A percentile compares a stretch with the other conserved stretches of the same genome.
Evolutionary conservation across 805 yeast species (phyloP).

Genomic region (Lipomyces starkeyi): DNA sequence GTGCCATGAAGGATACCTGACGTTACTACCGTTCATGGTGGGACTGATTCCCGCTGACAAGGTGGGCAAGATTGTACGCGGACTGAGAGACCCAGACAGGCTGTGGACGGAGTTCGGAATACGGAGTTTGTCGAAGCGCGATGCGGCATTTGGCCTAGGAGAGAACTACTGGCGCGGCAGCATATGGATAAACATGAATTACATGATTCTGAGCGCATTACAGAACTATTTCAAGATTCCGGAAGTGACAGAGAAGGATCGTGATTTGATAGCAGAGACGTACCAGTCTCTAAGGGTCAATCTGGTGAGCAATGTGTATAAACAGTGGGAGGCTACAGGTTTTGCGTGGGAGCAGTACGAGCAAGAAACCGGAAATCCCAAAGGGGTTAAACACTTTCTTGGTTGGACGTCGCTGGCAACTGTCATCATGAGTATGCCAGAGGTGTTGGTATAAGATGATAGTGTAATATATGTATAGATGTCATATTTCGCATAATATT

Average conservation of each 20-base stretch:
- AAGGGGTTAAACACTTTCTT: slow-evolving; percentile 85
- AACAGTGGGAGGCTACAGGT: slow-evolving; percentile 77
- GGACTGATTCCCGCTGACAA: slow-evolving; percentile 54
- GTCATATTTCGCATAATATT: not conserved
- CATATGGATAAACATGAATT: slow-evolving; percentile 91
- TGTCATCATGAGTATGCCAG: slow-evolving; percentile 84
- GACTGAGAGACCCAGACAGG: slow-evolving; percentile 70
- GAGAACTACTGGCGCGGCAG: slow-evolving; percentile 98
- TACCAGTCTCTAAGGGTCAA: slow-evolving; percentile 68
- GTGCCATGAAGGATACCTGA: slow-evolving; percentile 88
- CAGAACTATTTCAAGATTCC: slow-evolving; percentile 55
- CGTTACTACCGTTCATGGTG: slow-evolving; percentile 82
- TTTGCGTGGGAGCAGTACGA: slow-evolving; percentile 92
- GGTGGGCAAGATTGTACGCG: slow-evolving; percentile 55
- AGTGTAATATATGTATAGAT: not conserved
- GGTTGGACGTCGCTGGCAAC: slow-evolving; percentile 93
- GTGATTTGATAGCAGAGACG: slow-evolving; percentile 52
- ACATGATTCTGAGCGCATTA: slow-evolving; percentile 74
- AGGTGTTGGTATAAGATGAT: slow-evolving; percentile 39
- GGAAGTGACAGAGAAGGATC: slow-evolving; percentile 46
- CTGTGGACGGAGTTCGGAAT: slow-evolving; percentile 82
- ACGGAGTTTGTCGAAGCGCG: slow-evolving; percentile 75
- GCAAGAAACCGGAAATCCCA: slow-evolving; percentile 72
- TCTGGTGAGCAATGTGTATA: slow-evolving; percentile 68
- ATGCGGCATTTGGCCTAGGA: slow-evolving; percentile 68